phyloP scores from a whole-genome alignment of 1,284 basidiomycete genomes.

The Cerrena zonata region DNA sequence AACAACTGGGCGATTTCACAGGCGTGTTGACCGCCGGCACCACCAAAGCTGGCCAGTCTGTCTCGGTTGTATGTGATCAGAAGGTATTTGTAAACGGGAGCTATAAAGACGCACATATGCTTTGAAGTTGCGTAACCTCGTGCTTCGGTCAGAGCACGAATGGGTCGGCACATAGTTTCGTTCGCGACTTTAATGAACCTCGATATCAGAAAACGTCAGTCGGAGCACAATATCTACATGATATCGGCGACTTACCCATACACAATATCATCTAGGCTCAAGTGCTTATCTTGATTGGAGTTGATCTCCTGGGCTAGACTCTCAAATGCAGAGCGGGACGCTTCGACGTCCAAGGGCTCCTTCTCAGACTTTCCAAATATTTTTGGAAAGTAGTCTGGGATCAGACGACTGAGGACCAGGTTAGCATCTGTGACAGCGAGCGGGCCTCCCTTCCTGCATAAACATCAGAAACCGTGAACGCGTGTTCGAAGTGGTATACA shows the following conservation, averaged over 20 bases:
- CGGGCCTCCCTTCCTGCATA: conserved; percentile 72
- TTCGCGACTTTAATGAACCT: conserved; percentile 92
- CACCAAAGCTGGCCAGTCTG: conserved; percentile 83
- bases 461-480: conserved; percentile 1
- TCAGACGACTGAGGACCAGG: conserved; percentile 75
- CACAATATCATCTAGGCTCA: conserved; percentile 80
- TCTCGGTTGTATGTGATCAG: no score
- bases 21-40: conserved; percentile 88
- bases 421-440: conserved; percentile 86
- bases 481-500: neutral
- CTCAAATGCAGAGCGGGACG: conserved; percentile 61
- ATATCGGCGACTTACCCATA: conserved; percentile 55
- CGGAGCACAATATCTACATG: neutral
- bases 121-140: conserved; percentile 79
- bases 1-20: conserved; percentile 80
- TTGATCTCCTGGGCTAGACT: conserved; percentile 66
- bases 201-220: conserved; percentile 5
- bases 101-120: conserved; percentile 56
- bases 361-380: conserved; percentile 86
- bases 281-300: conserved; percentile 45
- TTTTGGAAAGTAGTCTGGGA: conserved; percentile 79
- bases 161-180: conserved; percentile 90
- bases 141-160: conserved; percentile 87
- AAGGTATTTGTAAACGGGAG: no score
- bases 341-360: conserved; percentile 72